Conservation (phyloP, 73 alveolate genomes). For the Uronychia binucleata region DNA sequence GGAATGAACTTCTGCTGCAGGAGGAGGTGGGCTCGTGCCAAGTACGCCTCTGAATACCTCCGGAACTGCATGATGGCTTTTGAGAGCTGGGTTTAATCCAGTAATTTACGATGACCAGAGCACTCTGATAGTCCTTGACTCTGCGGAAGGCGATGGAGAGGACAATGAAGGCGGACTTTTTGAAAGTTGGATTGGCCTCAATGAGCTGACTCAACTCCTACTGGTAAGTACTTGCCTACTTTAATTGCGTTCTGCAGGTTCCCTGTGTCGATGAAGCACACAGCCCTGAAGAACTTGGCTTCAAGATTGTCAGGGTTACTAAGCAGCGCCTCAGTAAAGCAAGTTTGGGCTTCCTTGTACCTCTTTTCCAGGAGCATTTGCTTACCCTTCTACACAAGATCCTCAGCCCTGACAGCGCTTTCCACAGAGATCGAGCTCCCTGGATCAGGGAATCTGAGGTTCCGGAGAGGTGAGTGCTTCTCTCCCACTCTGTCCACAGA, state of each 20-base stretch:
- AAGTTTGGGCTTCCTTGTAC: conserved; percentile 25
- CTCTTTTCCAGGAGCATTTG: background rate
- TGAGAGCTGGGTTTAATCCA: background rate
- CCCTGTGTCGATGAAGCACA: conserved; percentile 35
- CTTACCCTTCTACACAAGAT: conserved; percentile 23
- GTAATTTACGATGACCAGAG: conserved; percentile 12
- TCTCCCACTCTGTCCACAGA: background rate
- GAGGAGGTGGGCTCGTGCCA: conserved; percentile 72
- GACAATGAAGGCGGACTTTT: conserved; percentile 26
- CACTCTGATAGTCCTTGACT: conserved; percentile 1
- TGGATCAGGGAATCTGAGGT: background rate
- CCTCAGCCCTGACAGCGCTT: background rate
- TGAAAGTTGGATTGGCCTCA: conserved; percentile 7
- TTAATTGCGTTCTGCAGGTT: background rate
- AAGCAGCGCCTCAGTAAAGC: conserved; percentile 9
- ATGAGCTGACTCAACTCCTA: conserved; percentile 22
- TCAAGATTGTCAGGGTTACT: conserved; percentile 6
- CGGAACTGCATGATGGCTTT: conserved; percentile 52
- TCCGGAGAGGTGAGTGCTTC: background rate
- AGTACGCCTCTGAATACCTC: conserved; percentile 72
- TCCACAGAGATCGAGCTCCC: background rate
- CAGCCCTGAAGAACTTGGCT: conserved; percentile 39
- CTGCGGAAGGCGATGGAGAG: conserved; percentile 32
- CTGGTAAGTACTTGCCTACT: background rate
- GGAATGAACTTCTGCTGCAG: conserved; percentile 46